Percentiles rank a stretch among this genome's conserved stretches.
Conservation (phyloP, 2,329 filamentous ascomycete species). For the Ceratocystis lukuohia region DNA sequence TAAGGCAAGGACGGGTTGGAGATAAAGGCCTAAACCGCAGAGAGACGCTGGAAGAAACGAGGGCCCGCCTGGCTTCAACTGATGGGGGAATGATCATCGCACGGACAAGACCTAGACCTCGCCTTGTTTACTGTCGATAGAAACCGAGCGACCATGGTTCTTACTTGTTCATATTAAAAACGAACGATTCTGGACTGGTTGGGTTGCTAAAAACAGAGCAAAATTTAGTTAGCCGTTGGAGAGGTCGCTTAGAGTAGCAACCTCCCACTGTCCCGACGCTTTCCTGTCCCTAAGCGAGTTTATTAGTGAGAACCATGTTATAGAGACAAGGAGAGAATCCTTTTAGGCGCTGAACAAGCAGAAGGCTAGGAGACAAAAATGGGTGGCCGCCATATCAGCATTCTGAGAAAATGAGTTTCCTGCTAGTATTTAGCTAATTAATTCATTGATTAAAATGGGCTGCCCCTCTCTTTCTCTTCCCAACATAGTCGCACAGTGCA, state of each 20-base stretch:
- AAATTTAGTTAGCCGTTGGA: too few species aligned
- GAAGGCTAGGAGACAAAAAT: background rate
- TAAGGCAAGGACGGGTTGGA: background rate
- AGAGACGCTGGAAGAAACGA: background rate
- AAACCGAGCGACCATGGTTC: too few species aligned
- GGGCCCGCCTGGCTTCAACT: background rate
- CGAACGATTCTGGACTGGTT: too few species aligned
- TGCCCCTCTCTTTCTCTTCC: background rate
- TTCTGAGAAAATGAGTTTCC: background rate
- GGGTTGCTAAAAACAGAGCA: too few species aligned
- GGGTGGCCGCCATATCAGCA: background rate
- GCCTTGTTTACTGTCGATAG: too few species aligned
- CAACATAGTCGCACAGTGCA: conserved; percentile 5
- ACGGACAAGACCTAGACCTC: background rate
- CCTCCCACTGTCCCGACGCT: background rate
- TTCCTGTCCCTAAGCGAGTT: background rate
- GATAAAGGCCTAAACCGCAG: background rate
- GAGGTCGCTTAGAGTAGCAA: background rate
- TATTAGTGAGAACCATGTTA: background rate
- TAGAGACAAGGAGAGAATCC: background rate
- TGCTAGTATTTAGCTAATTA: background rate
- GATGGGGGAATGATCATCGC: background rate
- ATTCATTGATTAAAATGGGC: background rate
- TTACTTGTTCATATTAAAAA: too few species aligned
- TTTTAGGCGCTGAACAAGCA: background rate